phyloP scores from a whole-genome alignment of 169 alveolate genomes.

The Plasmodium vinckei region DNA sequence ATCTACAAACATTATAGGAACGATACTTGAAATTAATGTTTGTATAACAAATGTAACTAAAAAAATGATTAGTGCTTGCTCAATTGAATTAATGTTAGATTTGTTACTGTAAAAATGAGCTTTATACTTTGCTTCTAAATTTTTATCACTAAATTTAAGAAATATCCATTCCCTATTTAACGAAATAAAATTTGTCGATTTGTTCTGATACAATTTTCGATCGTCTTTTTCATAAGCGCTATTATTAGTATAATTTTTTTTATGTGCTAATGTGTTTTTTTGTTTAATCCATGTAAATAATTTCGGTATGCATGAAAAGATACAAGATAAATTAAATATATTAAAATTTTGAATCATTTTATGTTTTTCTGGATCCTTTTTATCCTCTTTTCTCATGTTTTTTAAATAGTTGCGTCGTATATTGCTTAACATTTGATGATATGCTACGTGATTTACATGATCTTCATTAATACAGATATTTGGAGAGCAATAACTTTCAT shows the following conservation, averaged over 20 bases:
- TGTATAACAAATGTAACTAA: conserved; percentile 90
- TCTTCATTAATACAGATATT: conserved; percentile 32
- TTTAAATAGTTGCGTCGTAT: conserved; percentile 52
- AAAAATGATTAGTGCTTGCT: conserved; percentile 90
- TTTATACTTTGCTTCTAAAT: conserved; percentile 89
- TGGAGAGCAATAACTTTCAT: conserved; percentile 51
- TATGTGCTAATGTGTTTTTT: background rate
- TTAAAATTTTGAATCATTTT: background rate
- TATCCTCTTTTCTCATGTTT: conserved; percentile 37
- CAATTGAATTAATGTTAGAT: conserved; percentile 88
- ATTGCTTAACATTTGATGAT: conserved; percentile 52
- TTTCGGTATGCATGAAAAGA: conserved; percentile 12
- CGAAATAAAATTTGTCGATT: conserved; percentile 12
- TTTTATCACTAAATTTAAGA: conserved; percentile 87
- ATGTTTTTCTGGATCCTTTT: conserved; percentile 15
- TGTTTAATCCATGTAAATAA: conserved; percentile 6
- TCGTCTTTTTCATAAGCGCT: too few relatives aligned
- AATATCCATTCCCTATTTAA: conserved; percentile 81
- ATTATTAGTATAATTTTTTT: background rate
- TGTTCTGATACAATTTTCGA: conserved; percentile 10
- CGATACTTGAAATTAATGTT: conserved; percentile 83
- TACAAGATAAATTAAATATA: background rate
- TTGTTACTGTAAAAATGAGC: conserved; percentile 88
- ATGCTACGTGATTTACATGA: conserved; percentile 64
- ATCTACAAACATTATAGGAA: conserved; percentile 86